Evolutionary conservation across 225 moss, liverwort and hornwort genomes (phyloP).

Genomic region (Rhytidiadelphus loreus): DNA sequence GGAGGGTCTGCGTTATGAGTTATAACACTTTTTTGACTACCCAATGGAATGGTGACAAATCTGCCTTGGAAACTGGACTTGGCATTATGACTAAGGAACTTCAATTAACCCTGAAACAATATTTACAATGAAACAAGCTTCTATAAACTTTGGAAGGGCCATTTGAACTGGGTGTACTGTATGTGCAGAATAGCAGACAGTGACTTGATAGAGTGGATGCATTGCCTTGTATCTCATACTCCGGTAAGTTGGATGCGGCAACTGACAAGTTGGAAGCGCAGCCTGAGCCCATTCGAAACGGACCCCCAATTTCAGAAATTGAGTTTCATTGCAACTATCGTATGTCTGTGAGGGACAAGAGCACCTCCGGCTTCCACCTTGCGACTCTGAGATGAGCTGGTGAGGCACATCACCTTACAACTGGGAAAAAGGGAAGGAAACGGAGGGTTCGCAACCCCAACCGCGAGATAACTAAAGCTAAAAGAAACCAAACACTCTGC

Average conservation of each 20-base stretch:
- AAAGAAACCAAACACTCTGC: background rate
- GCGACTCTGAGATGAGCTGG: background rate
- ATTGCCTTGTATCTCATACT: background rate
- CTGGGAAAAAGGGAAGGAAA: background rate
- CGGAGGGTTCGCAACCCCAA: background rate
- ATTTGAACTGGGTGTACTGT: background rate
- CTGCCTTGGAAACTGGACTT: no score
- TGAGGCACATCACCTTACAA: background rate
- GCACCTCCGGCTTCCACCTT: background rate
- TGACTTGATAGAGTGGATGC: background rate
- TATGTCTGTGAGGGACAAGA: background rate
- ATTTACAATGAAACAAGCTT: background rate
- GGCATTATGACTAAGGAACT: no score
- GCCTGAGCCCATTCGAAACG: background rate
- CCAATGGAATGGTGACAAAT: no score
- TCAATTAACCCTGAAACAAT: background rate
- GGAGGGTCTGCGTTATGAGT: no score
- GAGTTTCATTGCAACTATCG: background rate
- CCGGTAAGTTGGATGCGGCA: background rate
- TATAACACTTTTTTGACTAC: no score
- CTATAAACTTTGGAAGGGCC: background rate
- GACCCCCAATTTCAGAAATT: background rate
- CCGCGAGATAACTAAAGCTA: background rate
- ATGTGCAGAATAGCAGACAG: background rate
- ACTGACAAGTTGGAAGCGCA: background rate